phyloP scores from a whole-genome alignment of 768 basidiomycete species.

The Collybia mongolica region DNA sequence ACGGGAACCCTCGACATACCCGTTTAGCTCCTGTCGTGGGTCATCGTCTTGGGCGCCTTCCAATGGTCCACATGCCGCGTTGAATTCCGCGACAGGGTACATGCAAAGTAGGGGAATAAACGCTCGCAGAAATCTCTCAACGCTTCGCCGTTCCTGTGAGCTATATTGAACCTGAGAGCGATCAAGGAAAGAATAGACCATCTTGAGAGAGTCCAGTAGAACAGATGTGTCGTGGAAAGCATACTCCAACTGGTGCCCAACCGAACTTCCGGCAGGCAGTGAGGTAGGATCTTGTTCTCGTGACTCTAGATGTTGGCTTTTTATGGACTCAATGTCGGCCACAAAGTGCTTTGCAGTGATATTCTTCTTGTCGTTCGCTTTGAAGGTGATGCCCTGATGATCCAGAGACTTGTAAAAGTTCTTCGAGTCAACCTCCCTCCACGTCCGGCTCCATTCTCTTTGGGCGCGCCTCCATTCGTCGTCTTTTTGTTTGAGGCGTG shows the following conservation, averaged over 20 bases:
- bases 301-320: constrained; percentile 52
- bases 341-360: constrained; percentile 86
- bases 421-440: constrained; percentile 95
- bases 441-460: constrained; percentile 94
- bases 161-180: constrained; percentile 78
- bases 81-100: constrained; percentile 65
- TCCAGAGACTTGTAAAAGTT: constrained; percentile 99
- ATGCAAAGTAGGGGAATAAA: constrained; percentile 85
- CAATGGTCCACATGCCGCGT: constrained; percentile 57
- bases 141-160: constrained; percentile 70
- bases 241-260: constrained; percentile 77
- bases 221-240: constrained; percentile 75
- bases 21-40: constrained; percentile 25
- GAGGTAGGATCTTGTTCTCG: constrained; percentile 33
- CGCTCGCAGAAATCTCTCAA: constrained; percentile 81
- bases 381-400: constrained; percentile 94
- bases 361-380: constrained; percentile 92
- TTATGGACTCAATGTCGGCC: constrained; percentile 70
- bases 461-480: constrained; percentile 96
- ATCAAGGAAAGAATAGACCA: constrained; percentile 90
- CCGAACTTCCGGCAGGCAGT: constrained; percentile 42
- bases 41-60: constrained; percentile 48
- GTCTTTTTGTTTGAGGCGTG: constrained; percentile 88
- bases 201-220: constrained; percentile 84
- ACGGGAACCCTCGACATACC: constrained; percentile 28